A percentile compares a stretch with the other conserved stretches of the same genome.
These are phyloP conservation scores for Colletotrichum ledebouriae DNA, from an alignment of 2,329 filamentous ascomycete genomes.

Conservation along the genomic window DNA sequence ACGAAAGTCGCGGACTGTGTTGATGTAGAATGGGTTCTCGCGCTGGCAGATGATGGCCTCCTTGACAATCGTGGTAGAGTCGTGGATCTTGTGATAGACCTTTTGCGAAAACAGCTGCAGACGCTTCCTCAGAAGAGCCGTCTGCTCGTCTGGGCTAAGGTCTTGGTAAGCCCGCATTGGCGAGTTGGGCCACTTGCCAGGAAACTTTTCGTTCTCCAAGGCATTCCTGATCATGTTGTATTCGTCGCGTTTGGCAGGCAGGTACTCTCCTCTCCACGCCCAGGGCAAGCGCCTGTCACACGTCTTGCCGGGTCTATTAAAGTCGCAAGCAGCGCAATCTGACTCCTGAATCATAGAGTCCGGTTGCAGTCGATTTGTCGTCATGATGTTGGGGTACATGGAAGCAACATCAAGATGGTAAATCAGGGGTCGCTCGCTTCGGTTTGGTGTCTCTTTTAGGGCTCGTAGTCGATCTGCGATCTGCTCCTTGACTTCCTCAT, in stretches of 20 bases:
- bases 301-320: conserved; percentile 96
- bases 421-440: conserved; percentile 88
- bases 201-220: conserved; percentile 92
- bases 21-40: conserved; percentile 98
- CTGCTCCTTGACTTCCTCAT: conserved; percentile 85
- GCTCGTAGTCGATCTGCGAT: conserved; percentile 79
- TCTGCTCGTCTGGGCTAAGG: conserved; percentile 84
- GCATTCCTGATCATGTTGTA: conserved; percentile 99
- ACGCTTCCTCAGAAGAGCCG: conserved; percentile 83
- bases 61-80: conserved; percentile 89
- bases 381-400: conserved; percentile 99
- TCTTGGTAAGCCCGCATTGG: conserved; percentile 84
- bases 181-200: conserved; percentile 79
- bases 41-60: conserved; percentile 99
- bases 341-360: conserved; percentile 99
- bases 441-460: conserved; percentile 85
- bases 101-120: conserved; percentile 96
- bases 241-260: conserved; percentile 95
- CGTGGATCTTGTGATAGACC: conserved; percentile 99
- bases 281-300: conserved; percentile 95
- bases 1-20: conserved; percentile 95
- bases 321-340: conserved; percentile 97
- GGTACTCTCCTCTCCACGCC: conserved; percentile 97
- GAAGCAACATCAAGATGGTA: conserved; percentile 99
- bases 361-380: conserved; percentile 95